phyloP scores from a whole-genome alignment of 1,284 basidiomycete species.

The Porogramme epimiltina region DNA sequence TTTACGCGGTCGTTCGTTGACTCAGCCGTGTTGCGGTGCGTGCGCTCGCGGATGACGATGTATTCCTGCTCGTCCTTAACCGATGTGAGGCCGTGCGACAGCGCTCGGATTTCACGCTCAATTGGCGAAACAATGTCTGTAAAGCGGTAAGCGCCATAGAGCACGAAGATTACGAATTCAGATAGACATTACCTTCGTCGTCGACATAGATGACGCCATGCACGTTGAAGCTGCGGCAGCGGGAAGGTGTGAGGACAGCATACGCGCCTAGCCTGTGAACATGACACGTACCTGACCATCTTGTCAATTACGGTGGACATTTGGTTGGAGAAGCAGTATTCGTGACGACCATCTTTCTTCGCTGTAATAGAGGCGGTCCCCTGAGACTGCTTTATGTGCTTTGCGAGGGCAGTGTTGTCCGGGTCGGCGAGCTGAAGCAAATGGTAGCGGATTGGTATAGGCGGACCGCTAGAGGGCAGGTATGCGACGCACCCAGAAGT shows the following conservation, averaged over 20 bases:
- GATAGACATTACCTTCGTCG: constrained; percentile 69
- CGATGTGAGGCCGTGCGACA: constrained; percentile 84
- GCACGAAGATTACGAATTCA: background rate
- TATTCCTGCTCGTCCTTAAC: constrained; percentile 99
- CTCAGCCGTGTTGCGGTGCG: constrained; percentile 94
- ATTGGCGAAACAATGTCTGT: constrained; percentile 87
- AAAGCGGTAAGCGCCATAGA: background rate
- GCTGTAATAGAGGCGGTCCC: constrained; percentile 91
- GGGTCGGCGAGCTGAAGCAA: constrained; percentile 76
- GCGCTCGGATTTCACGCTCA: constrained; percentile 90
- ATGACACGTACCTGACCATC: constrained; percentile 75
- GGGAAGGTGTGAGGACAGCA: background rate
- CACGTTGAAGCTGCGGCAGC: constrained; percentile 86
- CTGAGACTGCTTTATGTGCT: constrained; percentile 86
- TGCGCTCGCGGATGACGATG: constrained; percentile 91
- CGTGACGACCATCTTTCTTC: constrained; percentile 83
- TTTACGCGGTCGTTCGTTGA: constrained; percentile 96
- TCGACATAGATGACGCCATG: constrained; percentile 95
- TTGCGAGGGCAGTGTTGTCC: constrained; percentile 64
- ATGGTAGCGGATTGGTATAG: background rate
- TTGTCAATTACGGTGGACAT: constrained; percentile 96
- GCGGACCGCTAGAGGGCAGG: background rate
- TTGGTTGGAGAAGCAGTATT: constrained; percentile 98
- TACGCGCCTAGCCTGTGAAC: constrained; percentile 14
- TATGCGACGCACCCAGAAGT: constrained; percentile 78